Evolutionary conservation across 73 alveolate genomes (phyloP), one percentile per base, ranked within the genome.

Genomic region (Blepharisma stoltei): DNA sequence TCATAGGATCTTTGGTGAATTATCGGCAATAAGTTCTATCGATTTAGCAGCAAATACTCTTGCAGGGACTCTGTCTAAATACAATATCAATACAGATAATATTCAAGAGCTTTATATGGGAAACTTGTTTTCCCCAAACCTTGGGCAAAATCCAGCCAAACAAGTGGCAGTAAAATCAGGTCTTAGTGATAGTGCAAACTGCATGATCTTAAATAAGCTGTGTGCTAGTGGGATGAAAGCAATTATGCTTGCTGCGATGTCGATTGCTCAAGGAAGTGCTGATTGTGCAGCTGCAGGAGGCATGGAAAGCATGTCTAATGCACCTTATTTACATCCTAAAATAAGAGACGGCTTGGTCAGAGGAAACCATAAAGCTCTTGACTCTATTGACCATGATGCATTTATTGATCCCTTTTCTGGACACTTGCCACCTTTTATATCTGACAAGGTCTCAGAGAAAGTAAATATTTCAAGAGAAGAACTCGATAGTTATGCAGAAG

Each of bases 191-290:
- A 32, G 50, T n/a, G 90, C 76, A 45, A 73, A 55, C 25, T 55
- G 89, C 85, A 83, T 88, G 43, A 67, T 84, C 54, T 84, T 91
- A 47, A 92, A 89, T 89, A 91, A 91, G 67, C 96, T 70, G 70
- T 85, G 93, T 38, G 94, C 96, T 49, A 78, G 94, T 54, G 98
- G 98, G 38, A 71, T 93, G 95, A 93, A 91, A 78, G 81, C 96
- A n/a, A 87, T 91, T 37, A 81, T 80, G 89, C 69, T 89, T 32
- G 98, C 93, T 7, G 90, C 96, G 23, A 83, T 82, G 54, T 70
- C 90, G 27, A 91, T 93, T 49, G 87, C 90, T 27, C 83, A 83
- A 37, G 98, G 98, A 4, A 84, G 83, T 54, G 68, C 91, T 27
- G 90, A 87, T 32, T 77, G 88, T 44, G 81, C 81, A 41, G 87